Percentiles rank a stretch among this genome's conserved stretches.
These are phyloP conservation scores for Lachnellula suecica DNA, from an alignment of 2,329 filamentous ascomycete genomes.

Conservation along the genomic window DNA sequence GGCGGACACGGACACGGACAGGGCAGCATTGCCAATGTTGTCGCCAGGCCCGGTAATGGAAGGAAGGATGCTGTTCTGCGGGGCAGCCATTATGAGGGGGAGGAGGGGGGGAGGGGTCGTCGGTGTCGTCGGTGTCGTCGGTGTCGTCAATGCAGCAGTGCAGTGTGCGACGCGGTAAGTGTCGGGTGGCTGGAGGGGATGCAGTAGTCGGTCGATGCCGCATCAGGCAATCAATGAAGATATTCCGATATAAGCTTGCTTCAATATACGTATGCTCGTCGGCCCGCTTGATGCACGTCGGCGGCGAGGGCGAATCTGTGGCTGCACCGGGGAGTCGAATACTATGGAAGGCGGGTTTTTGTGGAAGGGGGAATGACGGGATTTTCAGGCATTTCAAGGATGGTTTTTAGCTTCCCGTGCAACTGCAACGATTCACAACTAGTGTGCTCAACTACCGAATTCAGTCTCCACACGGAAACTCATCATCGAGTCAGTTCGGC, in stretches of 20 bases:
- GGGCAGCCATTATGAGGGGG: not conserved
- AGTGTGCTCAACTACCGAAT: too few species aligned
- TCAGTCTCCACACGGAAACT: too few species aligned
- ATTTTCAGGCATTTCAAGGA: too few species aligned
- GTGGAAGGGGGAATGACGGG: not conserved
- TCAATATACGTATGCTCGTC: not conserved
- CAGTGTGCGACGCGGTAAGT: too few species aligned
- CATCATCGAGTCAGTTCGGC: too few species aligned
- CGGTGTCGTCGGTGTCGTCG: too few species aligned
- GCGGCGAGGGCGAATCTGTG: not conserved
- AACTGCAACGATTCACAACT: too few species aligned
- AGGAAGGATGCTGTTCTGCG: not conserved
- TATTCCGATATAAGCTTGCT: not conserved
- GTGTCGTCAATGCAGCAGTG: too few species aligned
- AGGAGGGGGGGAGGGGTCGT: not conserved
- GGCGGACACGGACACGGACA: not conserved
- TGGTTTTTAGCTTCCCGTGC: too few species aligned
- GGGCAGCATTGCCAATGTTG: not conserved
- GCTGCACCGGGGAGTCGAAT: too few species aligned
- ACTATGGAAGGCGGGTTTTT: not conserved
- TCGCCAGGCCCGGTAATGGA: not conserved
- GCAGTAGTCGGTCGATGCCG: not conserved
- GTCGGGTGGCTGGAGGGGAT: too few species aligned
- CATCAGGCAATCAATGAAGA: not conserved
- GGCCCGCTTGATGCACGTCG: not conserved